A percentile compares a stretch with the other conserved stretches of the same genome.
phyloP scores from a whole-genome alignment of 2,329 filamentous ascomycete species.

The Ilyonectria mors-panacis region DNA sequence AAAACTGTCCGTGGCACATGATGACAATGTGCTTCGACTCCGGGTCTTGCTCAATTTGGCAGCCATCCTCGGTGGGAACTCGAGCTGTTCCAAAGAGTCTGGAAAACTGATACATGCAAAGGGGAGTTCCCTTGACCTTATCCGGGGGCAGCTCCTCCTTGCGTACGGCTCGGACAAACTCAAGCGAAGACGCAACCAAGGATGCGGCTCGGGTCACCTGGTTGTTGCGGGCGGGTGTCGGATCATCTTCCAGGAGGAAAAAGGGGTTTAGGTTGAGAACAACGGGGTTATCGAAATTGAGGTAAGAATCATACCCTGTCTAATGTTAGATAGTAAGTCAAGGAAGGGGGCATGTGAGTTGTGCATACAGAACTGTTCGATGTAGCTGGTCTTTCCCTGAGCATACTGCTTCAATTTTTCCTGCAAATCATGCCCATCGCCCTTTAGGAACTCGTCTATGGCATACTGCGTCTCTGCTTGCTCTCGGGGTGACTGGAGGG shows the following conservation, averaged over 20 bases:
- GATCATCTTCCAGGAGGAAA: conserved; percentile 97
- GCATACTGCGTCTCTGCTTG: conserved; percentile 86
- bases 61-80: conserved; percentile 94
- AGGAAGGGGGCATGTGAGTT: not conserved
- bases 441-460: conserved; percentile 84
- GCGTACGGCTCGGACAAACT: conserved; percentile 92
- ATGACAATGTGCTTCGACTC: conserved; percentile 95
- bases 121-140: conserved; percentile 83
- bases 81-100: conserved; percentile 94
- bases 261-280: conserved; percentile 98
- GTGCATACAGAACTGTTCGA: conserved; percentile 92
- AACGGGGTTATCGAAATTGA: conserved; percentile 98
- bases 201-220: conserved; percentile 96
- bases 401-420: conserved; percentile 93
- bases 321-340: conserved; percentile 26
- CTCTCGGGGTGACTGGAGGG: conserved; percentile 85
- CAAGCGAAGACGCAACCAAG: conserved; percentile 88
- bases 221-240: conserved; percentile 95
- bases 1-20: conserved; percentile 94
- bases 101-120: conserved; percentile 99
- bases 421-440: conserved; percentile 87
- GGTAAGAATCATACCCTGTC: conserved; percentile 96
- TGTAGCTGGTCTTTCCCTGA: conserved; percentile 92
- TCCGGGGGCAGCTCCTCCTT: conserved; percentile 95
- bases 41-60: conserved; percentile 95